Evolutionary conservation across 2,329 filamentous ascomycete genomes (phyloP), one percentile per base, ranked within the genome.

Genomic region (Colletotrichum sp.): DNA sequence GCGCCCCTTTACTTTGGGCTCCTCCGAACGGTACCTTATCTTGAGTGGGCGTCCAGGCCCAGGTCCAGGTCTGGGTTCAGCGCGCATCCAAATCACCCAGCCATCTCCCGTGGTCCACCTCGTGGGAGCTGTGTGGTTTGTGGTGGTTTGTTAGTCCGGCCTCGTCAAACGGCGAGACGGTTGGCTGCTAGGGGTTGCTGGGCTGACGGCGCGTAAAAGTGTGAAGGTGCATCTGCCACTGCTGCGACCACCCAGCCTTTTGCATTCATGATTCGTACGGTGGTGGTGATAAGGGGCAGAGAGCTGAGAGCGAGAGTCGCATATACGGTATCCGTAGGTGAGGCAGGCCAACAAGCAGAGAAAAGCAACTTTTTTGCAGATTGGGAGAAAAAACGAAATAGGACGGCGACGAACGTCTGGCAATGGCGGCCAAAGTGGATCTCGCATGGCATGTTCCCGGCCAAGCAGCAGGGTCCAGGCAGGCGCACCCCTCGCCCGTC

Each of bases 81-180:
- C 73, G 73, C 73, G 59, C 72, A 76, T 76, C 73, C 63, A 76
- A 76, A 76, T 76, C 73, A 76, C 64, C 70, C 73, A 52, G 73
- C 70, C 73, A 76, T 76, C 73, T 76, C 64, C 16, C 49, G 34
- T 19, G 73, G 63, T 55, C 73, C 73, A 76, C 70, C 30, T 29
- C 25, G 13, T 55, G 32, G 22, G 22, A 52, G 25, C 13, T 15
- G 12, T 19, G 27, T 65, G 27, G 32, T 25, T 32, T 62, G 59
- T n/a, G 29, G 25, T 49, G 55, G 25, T 36, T 25, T 67, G 55
- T 59, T 66, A 49, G 34, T 66, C 44, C 59, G 30, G 57, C 34
- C 57, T 70, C 57, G 32, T 70, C 64, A 75, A 75, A 63, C 44
- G 29, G 62, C 32, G 36, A 63, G 61, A 62, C 49, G 69, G 34